These are phyloP conservation scores for Microcos paniculata DNA, from an alignment of 345 rosid species.

Conservation along the genomic window DNA sequence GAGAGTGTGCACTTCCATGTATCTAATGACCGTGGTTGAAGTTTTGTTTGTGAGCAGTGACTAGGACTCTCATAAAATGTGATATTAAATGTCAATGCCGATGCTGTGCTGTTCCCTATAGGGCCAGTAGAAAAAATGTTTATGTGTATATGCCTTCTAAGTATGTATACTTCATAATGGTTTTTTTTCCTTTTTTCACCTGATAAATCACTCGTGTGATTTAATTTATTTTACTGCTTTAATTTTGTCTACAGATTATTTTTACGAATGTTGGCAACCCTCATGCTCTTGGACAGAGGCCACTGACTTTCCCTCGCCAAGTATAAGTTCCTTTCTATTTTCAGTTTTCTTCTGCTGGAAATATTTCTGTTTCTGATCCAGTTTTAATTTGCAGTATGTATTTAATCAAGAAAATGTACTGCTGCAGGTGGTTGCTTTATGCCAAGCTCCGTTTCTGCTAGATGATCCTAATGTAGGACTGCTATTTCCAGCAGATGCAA, in stretches of 20 bases:
- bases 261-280: constrained; percentile 99
- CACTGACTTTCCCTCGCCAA: constrained; percentile 93
- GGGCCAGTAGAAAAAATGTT: background rate
- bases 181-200: background rate
- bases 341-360: background rate
- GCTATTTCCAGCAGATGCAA: constrained; percentile 92
- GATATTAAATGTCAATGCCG: background rate
- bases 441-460: constrained; percentile 97
- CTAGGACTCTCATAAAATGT: background rate
- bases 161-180: background rate
- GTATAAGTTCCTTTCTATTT: constrained; percentile 28
- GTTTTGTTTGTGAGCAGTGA: background rate
- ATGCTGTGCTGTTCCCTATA: background rate
- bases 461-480: constrained; percentile 94
- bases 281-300: constrained; percentile 98
- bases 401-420: constrained; percentile 26
- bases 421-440: constrained; percentile 87
- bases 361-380: constrained; percentile 5
- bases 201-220: background rate
- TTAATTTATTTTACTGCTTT: constrained; percentile 13
- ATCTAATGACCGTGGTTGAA: too few species aligned
- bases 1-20: background rate
- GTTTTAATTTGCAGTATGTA: constrained; percentile 14
- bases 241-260: constrained; percentile 60
- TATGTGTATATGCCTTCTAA: background rate